Evolutionary conservation across 768 basidiomycete genomes (phyloP), one percentile per base, ranked within the genome.

Genomic region (Boletellus emodensis): DNA sequence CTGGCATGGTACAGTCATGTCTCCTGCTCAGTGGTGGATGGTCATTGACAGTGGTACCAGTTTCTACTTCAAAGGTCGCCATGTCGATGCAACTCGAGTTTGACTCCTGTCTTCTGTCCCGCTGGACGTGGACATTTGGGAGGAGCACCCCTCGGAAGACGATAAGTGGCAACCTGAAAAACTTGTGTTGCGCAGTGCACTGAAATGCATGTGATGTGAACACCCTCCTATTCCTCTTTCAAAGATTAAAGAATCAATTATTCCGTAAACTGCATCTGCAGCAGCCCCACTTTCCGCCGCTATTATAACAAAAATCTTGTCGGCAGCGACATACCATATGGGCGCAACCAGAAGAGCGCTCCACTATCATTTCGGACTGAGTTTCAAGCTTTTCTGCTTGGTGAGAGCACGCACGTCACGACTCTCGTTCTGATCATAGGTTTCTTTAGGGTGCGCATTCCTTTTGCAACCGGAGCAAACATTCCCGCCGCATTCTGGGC

Each of bases 301-400:
- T 68, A 1, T 0, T 3, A 32, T 66, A 66, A 24, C 65, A 66
- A 47, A 66, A 66, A 1, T 36, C 13, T 20, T 55, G 45, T 1
- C 24, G 20, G 24, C 83, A 84, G 18, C 74, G 69, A 54, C 84
- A 87, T 5, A 69, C 70, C 72, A 86, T 85, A 48, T 82, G 79
- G 61, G 71, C 70, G 53, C 84, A 85, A 4, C 84, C 84, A 2
- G 58, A 38, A 4, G 62, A 45, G 4, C 82, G 71, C 55, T 85
- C 84, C 33, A 85, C 73, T 44, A 85, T 70, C 84, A 86, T 12
- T 68, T 71, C 1, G 83, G 84, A 57, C 83, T 85, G 0, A 77
- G 82, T 58, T 83, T 79, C 83, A 81, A 86, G 6, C 69, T 65
- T 10, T 76, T 52, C 37, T 68, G 48, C 5, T 60, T 59, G 0